Conservation (phyloP, 1,284 basidiomycete species). For the Termitomyces sp. region DNA sequence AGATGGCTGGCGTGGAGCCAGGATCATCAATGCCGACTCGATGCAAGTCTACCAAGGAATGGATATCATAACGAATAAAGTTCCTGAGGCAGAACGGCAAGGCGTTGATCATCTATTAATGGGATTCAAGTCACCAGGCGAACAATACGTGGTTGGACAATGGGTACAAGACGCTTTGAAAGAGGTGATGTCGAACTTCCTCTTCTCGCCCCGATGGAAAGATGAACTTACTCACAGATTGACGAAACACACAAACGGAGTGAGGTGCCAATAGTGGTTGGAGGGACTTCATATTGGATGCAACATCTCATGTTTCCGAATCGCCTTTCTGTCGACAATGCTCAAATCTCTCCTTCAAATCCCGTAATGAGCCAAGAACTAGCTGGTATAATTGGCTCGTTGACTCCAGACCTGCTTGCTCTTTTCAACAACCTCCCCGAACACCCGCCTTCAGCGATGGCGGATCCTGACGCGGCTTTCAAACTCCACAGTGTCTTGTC, state of each 20-base stretch:
- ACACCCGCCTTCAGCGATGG: constrained; percentile 45
- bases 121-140: constrained; percentile 79
- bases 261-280: constrained; percentile 84
- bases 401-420: constrained; percentile 44
- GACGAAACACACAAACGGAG: constrained; percentile 57
- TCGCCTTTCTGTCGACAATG: constrained; percentile 39
- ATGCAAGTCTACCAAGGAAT: constrained; percentile 98
- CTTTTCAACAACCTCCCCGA: constrained; percentile 54
- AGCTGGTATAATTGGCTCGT: constrained; percentile 32
- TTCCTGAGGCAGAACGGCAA: constrained; percentile 69
- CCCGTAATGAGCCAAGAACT: constrained; percentile 33
- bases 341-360: constrained; percentile 1
- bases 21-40: constrained; percentile 92
- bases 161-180: constrained; percentile 77
- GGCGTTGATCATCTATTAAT: constrained; percentile 89
- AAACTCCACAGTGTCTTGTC: constrained; percentile 65
- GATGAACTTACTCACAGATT: constrained; percentile 44
- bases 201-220: neutral
- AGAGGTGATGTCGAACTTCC: constrained; percentile 38
- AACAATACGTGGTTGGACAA: constrained; percentile 83
- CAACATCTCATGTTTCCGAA: constrained; percentile 87
- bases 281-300: constrained; percentile 96
- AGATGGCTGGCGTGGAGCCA: constrained; percentile 53
- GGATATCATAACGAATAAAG: constrained; percentile 95
- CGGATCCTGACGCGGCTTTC: constrained; percentile 52